A percentile compares a stretch with the other conserved stretches of the same genome.
Conservation (phyloP, 208 protist genomes). For the Polymyxa betae region DNA sequence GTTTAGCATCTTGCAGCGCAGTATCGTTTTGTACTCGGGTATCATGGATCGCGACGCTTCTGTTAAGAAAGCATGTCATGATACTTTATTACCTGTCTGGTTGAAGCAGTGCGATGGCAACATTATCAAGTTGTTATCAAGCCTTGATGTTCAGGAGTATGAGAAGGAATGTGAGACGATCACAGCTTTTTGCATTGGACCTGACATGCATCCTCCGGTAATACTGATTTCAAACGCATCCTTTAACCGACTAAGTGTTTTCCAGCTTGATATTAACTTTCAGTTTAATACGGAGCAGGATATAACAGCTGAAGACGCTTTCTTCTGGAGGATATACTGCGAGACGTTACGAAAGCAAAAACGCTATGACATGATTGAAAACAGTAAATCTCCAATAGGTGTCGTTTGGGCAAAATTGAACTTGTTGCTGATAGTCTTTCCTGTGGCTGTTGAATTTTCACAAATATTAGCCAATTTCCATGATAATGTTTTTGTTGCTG, state of each 20-base stretch:
- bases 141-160: constrained; percentile 40
- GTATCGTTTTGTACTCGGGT: not conserved
- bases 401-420: not conserved
- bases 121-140: not conserved
- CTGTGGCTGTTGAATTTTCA: not conserved
- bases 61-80: not conserved
- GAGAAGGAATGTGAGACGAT: constrained; percentile 34
- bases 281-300: not conserved
- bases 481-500: not conserved
- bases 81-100: not conserved
- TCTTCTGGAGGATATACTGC: constrained; percentile 13
- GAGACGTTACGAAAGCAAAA: not conserved
- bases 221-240: not conserved
- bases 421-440: not conserved
- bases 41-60: not conserved
- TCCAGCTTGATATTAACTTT: not conserved
- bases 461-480: not conserved
- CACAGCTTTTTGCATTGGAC: not conserved
- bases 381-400: not conserved
- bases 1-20: constrained; percentile 30
- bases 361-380: constrained; percentile 5
- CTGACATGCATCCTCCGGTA: not conserved
- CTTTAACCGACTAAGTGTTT: not conserved
- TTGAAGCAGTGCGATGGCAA: not conserved
- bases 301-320: not conserved